A percentile compares a stretch with the other conserved stretches of the same genome.
Conservation (phyloP, 23 red algal genomes). For the Pyropia yezoensis region DNA sequence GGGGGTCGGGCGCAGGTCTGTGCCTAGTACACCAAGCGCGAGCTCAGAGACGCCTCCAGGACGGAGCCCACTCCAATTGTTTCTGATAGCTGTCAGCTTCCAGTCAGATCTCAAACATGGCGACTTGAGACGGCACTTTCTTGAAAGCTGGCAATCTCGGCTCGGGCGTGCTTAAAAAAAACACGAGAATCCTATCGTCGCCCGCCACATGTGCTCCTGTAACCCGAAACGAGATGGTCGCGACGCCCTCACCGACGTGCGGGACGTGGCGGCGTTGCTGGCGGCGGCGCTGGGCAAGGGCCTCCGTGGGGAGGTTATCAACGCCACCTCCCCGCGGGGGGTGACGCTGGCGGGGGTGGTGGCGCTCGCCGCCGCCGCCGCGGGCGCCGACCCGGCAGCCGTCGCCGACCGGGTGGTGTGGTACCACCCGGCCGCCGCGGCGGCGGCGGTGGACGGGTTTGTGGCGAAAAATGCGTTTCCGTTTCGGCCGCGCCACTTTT, state of each 20-base stretch:
- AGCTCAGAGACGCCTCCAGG: no score
- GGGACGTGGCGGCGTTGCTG: slow-evolving; percentile 81
- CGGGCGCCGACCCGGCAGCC: slow-evolving; percentile 13
- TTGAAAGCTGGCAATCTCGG: no score
- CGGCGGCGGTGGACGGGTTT: slow-evolving; percentile 26
- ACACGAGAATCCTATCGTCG: no score
- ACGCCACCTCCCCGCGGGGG: slow-evolving; percentile 29
- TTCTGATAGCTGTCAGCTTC: no score
- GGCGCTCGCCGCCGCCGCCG: slow-evolving; percentile 17
- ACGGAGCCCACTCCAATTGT: no score
- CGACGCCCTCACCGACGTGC: slow-evolving; percentile 76
- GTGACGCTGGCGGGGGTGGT: slow-evolving; percentile 37
- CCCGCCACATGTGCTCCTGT: no score
- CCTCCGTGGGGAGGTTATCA: slow-evolving; percentile 33
- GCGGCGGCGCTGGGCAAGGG: slow-evolving; percentile 49
- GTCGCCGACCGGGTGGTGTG: slow-evolving; percentile 25
- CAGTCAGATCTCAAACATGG: no score
- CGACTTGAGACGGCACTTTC: no score
- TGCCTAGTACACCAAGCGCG: no score
- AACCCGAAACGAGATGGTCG: no score
- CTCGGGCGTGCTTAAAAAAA: no score
- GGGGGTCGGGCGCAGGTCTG: no score
- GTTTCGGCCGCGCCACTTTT: slow-evolving; percentile 75
- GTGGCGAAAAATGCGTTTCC: slow-evolving; percentile 60
- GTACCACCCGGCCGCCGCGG: slow-evolving; percentile 32